These are phyloP conservation scores for Penicillium canariense DNA, from an alignment of 495 filamentous ascomycete species.

Conservation along the genomic window DNA sequence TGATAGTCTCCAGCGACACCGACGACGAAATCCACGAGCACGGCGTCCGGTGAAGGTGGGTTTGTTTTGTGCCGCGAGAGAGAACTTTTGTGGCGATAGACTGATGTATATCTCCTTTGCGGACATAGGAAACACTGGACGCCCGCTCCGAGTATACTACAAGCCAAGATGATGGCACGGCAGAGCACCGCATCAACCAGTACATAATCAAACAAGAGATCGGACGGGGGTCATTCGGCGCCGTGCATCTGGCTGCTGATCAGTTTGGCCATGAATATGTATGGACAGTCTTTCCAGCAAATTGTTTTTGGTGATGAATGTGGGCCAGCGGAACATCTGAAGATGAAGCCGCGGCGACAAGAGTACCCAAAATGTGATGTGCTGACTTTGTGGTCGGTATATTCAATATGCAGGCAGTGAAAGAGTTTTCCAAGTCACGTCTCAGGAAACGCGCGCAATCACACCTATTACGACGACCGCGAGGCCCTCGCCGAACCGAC, in stretches of 20 bases:
- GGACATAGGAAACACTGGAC: slow-evolving; percentile 79
- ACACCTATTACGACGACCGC: slow-evolving; percentile 74
- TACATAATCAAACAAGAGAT: slow-evolving; percentile 95
- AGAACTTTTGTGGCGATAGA: slow-evolving; percentile 13
- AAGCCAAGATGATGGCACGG: slow-evolving; percentile 76
- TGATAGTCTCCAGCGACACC: slow-evolving; percentile 72
- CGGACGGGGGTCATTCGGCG: slow-evolving; percentile 89
- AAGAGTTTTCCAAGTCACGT: slow-evolving; percentile 94
- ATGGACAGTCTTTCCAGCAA: slow-evolving; percentile 28
- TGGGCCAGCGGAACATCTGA: not conserved
- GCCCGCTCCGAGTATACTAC: slow-evolving; percentile 83
- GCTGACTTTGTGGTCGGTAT: not conserved
- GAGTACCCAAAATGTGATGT: not conserved
- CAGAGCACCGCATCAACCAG: slow-evolving; percentile 86
- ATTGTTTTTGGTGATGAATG: not conserved
- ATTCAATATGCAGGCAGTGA: slow-evolving; percentile 91
- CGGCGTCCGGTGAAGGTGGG: slow-evolving; percentile 69
- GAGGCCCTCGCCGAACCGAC: slow-evolving; percentile 51
- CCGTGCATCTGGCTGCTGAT: slow-evolving; percentile 88
- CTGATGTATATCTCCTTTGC: slow-evolving; percentile 21
- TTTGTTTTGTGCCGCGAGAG: slow-evolving; percentile 12
- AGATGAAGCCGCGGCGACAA: not conserved
- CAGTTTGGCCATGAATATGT: slow-evolving; percentile 94
- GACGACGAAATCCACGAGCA: slow-evolving; percentile 66
- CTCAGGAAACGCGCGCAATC: slow-evolving; percentile 92